Percentiles rank a stretch among this genome's conserved stretches.
Conservation (phyloP, 2,329 filamentous ascomycete species). For the Colletotrichum zoysiae region DNA sequence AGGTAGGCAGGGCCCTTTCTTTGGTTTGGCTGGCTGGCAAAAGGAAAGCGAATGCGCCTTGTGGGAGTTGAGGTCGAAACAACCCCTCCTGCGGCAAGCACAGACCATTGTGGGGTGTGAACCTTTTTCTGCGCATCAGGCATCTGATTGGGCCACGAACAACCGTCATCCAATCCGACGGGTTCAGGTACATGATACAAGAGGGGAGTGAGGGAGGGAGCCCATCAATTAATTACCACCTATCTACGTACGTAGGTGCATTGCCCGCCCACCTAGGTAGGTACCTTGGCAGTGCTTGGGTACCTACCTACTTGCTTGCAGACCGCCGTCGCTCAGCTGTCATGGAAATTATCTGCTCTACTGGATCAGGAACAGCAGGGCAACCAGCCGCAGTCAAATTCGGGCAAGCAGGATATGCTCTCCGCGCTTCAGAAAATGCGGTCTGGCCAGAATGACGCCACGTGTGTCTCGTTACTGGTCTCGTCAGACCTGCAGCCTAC, state of each 20-base stretch:
- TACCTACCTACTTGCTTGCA: neutral
- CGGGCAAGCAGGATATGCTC: slow-evolving; percentile 1
- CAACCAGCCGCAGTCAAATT: neutral
- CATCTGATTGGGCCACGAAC: slow-evolving; percentile 20
- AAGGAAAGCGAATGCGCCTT: slow-evolving; percentile 29
- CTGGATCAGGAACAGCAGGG: neutral
- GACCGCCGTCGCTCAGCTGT: slow-evolving; percentile 6
- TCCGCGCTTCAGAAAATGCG: neutral
- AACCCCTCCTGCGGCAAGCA: slow-evolving; percentile 33
- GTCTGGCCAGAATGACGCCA: slow-evolving; percentile 34
- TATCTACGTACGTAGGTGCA: neutral
- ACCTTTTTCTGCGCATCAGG: slow-evolving; percentile 8
- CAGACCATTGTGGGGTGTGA: slow-evolving; percentile 29
- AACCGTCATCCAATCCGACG: slow-evolving; percentile 24
- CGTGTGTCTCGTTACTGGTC: slow-evolving; percentile 27
- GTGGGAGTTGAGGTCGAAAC: slow-evolving; percentile 36
- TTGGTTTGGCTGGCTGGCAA: slow-evolving; percentile 9
- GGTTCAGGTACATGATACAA: slow-evolving; percentile 28
- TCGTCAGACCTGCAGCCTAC: slow-evolving; percentile 23
- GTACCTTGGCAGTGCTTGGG: too few relatives aligned
- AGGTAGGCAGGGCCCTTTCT: neutral
- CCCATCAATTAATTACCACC: neutral
- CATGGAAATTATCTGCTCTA: neutral
- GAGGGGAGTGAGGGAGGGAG: neutral
- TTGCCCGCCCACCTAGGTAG: too few relatives aligned